phyloP scores from a whole-genome alignment of 257 asterid species.

The Apocynum venetum region DNA sequence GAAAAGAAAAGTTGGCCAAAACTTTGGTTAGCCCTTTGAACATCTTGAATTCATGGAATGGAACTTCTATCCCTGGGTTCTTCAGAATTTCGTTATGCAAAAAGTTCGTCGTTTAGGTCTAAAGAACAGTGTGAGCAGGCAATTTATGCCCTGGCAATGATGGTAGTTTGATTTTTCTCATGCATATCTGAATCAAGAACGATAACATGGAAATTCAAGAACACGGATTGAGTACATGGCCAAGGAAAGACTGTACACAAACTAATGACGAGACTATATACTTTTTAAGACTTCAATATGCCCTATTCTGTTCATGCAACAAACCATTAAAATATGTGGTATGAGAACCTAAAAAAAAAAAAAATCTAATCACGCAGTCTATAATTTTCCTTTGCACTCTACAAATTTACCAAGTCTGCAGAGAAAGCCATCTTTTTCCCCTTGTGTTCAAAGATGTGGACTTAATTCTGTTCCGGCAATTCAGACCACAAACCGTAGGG shows the following conservation, averaged over 20 bases:
- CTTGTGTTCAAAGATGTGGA: not conserved
- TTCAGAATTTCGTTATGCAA: not conserved
- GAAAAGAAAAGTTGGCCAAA: no score
- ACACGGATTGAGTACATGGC: not conserved
- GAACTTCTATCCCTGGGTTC: not conserved
- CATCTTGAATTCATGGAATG: not conserved
- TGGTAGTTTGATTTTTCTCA: not conserved
- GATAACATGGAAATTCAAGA: not conserved
- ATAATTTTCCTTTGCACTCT: not conserved
- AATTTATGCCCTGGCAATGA: not conserved
- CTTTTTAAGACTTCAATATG: not conserved
- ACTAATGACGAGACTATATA: no score
- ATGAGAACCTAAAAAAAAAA: not conserved
- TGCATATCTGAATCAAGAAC: not conserved
- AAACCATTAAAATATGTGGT: not conserved
- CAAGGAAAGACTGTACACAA: not conserved
- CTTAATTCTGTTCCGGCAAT: not conserved
- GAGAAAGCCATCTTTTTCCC: not conserved
- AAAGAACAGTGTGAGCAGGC: not conserved
- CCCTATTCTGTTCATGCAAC: not conserved
- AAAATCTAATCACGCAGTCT: not conserved
- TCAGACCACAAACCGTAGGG: not conserved
- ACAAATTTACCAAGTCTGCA: not conserved
- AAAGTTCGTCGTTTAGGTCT: not conserved
- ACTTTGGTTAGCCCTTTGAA: not conserved